Percentiles rank a stretch among this genome's conserved stretches.
Conservation (phyloP, 257 asterid genomes). For the Jaltomata sinuosa region DNA sequence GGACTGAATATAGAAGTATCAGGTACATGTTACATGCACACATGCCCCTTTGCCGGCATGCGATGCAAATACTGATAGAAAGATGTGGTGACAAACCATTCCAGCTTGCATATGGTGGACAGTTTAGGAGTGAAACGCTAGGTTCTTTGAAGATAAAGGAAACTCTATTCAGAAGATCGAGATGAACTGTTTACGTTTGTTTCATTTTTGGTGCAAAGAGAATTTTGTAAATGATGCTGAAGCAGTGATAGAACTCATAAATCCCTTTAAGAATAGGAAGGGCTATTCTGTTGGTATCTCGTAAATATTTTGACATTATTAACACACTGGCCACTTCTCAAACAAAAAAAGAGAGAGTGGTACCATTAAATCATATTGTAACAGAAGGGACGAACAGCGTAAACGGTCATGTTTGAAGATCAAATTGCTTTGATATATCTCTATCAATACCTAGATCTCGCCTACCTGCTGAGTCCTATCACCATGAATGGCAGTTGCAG, state of each 20-base stretch:
- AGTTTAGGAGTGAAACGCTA: neutral
- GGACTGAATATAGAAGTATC: neutral
- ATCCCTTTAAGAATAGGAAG: neutral
- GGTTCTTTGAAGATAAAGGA: neutral
- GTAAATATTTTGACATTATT: neutral
- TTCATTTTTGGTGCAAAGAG: neutral
- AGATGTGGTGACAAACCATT: neutral
- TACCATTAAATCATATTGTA: neutral
- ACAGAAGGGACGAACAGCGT: neutral
- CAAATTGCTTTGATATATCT: neutral
- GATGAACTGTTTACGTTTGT: neutral
- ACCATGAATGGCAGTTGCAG: slow-evolving; percentile 88
- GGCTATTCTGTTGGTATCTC: neutral
- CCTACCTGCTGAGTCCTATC: slow-evolving; percentile 83
- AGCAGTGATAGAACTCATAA: neutral
- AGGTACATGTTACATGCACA: neutral
- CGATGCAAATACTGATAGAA: neutral
- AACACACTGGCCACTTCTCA: neutral
- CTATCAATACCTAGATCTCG: neutral
- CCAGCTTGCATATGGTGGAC: neutral
- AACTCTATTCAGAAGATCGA: neutral
- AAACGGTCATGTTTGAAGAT: neutral
- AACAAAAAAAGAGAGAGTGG: neutral
- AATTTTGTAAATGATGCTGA: neutral
- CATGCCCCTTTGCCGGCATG: neutral